phyloP scores from a whole-genome alignment of 352 stramenopile species.

The Pythium monospermum region DNA sequence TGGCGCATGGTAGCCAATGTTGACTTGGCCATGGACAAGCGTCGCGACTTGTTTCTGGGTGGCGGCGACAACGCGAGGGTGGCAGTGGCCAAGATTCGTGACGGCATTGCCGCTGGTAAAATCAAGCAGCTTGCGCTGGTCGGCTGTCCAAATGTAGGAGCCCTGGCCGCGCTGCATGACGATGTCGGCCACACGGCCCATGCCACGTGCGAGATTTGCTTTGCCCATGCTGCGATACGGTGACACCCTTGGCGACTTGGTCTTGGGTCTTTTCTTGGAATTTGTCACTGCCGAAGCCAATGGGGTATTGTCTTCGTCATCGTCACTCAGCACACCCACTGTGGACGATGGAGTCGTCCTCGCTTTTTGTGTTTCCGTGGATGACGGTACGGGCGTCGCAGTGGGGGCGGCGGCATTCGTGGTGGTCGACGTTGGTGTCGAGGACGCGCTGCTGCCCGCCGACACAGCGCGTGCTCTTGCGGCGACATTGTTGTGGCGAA shows the following conservation, averaged over 20 bases:
- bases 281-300: conserved; percentile 63
- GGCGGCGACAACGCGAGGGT: conserved; percentile 87
- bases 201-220: conserved; percentile 62
- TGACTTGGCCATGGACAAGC: conserved; percentile 89
- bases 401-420: not conserved
- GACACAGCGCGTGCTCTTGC: conserved; percentile 14
- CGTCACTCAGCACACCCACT: conserved; percentile 27
- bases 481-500: conserved; percentile 51
- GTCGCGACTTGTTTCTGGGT: conserved; percentile 86
- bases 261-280: conserved; percentile 49
- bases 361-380: too few species aligned
- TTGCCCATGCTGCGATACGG: conserved; percentile 62
- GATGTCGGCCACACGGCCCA: conserved; percentile 83
- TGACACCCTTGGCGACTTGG: conserved; percentile 55
- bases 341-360: conserved; percentile 5
- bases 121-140: conserved; percentile 87
- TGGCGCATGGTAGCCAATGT: conserved; percentile 90
- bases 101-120: conserved; percentile 93
- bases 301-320: conserved; percentile 72
- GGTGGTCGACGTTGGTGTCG: too few species aligned
- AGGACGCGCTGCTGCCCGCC: conserved; percentile 19
- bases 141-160: conserved; percentile 81
- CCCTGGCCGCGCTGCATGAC: conserved; percentile 81
- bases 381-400: not conserved
- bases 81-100: conserved; percentile 89